Evolutionary conservation across 805 yeast species (phyloP), one percentile per base, ranked within the genome.

Genomic region (Metschnikowia picachoensis): DNA sequence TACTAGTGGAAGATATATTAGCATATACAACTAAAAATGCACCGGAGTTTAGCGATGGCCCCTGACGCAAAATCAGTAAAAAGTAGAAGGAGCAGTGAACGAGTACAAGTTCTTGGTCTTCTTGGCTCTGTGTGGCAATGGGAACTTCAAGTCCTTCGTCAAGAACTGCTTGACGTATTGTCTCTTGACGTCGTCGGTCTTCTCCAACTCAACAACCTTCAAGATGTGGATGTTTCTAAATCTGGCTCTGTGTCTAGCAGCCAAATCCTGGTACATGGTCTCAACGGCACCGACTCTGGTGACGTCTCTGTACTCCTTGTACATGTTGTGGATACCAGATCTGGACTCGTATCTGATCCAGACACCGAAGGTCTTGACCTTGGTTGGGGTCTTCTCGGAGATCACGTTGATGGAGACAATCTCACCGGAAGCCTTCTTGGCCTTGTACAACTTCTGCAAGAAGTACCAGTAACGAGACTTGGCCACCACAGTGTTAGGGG

Each of bases 401-500:
- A 94, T 87, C 70, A 77, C 77, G 84, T 89, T 89, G 68, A 94
- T 82, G 58, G 97, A 79, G 67, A 94, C 96, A 70, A 94, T 80
- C 82, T 94, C 99, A 87, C 99, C 99, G 70, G 96, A 89, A 67
- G 99, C 94, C 83, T 88, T 90, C 94, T 94, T 94, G 73, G 94
- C 97, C 84, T 95, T 92, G 88, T 92, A 96, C 77, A 94, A 85
- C 79, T 90, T 91, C 79, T 92, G 96, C 80, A 94, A 86, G 84
- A 94, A 94, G 84, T 94, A 94, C 99, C 99, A 94, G 96, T 89
- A 94, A 82, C 99, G 92, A 69, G 99, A 94, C 85, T 94, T 94
- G 74, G 99, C 99, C 75, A 94, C 95, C 75, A 94, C 98, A 66
- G 82, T 87, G 82, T 94, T 94, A 68, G 96, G 91, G 73, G 99